These are phyloP conservation scores for Hypoxylon subgilvum DNA, from an alignment of 495 filamentous ascomycete species.

Conservation along the genomic window DNA sequence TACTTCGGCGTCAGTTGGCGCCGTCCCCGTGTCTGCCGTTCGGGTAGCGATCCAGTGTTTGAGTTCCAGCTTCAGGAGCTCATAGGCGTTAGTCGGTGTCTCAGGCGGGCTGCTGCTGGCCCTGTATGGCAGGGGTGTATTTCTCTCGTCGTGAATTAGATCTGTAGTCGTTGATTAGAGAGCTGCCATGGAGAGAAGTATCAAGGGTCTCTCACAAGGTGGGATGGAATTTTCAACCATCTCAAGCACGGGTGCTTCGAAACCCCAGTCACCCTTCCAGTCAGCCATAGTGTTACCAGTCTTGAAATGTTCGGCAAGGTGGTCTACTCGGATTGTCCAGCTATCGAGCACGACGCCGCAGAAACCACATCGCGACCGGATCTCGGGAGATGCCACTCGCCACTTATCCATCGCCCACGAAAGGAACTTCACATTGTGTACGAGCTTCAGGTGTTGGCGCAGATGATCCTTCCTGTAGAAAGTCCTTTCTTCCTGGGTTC, in stretches of 20 bases:
- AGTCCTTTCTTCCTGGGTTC: slow-evolving; percentile 68
- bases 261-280: slow-evolving; percentile 78
- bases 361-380: slow-evolving; percentile 74
- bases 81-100: slow-evolving; percentile 55
- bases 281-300: slow-evolving; percentile 69
- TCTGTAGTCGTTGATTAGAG: slow-evolving; percentile 42
- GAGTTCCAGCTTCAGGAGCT: slow-evolving; percentile 59
- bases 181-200: slow-evolving; percentile 18
- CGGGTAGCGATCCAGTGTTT: slow-evolving; percentile 47
- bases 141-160: slow-evolving; percentile 64
- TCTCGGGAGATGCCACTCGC: slow-evolving; percentile 64
- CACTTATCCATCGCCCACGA: slow-evolving; percentile 70
- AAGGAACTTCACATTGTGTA: slow-evolving; percentile 70
- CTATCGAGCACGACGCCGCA: slow-evolving; percentile 65
- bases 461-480: slow-evolving; percentile 88
- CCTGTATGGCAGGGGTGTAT: slow-evolving; percentile 52
- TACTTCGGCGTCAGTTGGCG: slow-evolving; percentile 51
- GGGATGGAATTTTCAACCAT: slow-evolving; percentile 71
- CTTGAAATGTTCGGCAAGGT: slow-evolving; percentile 73
- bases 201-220: slow-evolving; percentile 55
- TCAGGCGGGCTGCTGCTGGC: slow-evolving; percentile 44
- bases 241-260: slow-evolving; percentile 62
- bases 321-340: slow-evolving; percentile 68
- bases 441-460: slow-evolving; percentile 78
- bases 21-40: slow-evolving; percentile 35